A percentile compares a stretch with the other conserved stretches of the same genome.
Conservation (phyloP, 768 basidiomycete species). For the Boletus pseudopeckii region DNA sequence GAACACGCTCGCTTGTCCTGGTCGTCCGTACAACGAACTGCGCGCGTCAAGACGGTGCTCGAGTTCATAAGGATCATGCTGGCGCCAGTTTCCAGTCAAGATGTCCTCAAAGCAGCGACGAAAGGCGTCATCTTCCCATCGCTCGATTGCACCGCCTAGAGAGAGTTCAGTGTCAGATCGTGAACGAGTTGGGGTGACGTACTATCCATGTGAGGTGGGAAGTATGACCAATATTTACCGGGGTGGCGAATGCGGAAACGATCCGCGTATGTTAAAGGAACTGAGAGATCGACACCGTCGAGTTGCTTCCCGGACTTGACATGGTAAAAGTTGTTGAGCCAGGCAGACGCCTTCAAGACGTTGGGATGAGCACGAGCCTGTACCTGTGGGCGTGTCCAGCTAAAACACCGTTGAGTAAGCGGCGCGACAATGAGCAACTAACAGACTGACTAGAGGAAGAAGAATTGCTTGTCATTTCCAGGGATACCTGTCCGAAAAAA, state of each 20-base stretch:
- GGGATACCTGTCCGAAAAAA: conserved; percentile 43
- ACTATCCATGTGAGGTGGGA: conserved; percentile 54
- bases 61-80: conserved; percentile 66
- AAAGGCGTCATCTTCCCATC: conserved; percentile 65
- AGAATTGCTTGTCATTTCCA: conserved; percentile 64
- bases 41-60: conserved; percentile 56
- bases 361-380: conserved; percentile 67
- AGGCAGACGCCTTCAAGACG: conserved; percentile 51
- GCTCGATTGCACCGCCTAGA: conserved; percentile 67
- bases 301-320: conserved; percentile 34
- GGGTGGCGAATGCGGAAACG: conserved; percentile 72
- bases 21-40: conserved; percentile 59
- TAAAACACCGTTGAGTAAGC: conserved; percentile 10
- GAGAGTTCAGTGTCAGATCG: background rate
- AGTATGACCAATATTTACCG: conserved; percentile 51
- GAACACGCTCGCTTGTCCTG: conserved; percentile 52
- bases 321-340: conserved; percentile 66
- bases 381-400: conserved; percentile 57
- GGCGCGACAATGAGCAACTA: background rate
- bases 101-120: conserved; percentile 61
- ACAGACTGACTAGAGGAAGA: conserved; percentile 59
- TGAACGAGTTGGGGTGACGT: conserved; percentile 27
- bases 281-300: conserved; percentile 56
- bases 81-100: conserved; percentile 56
- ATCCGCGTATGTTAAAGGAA: conserved; percentile 69